Evolutionary conservation across 164 flowering plant genomes (phyloP).

Genomic region (Magnolia changhungtana): DNA sequence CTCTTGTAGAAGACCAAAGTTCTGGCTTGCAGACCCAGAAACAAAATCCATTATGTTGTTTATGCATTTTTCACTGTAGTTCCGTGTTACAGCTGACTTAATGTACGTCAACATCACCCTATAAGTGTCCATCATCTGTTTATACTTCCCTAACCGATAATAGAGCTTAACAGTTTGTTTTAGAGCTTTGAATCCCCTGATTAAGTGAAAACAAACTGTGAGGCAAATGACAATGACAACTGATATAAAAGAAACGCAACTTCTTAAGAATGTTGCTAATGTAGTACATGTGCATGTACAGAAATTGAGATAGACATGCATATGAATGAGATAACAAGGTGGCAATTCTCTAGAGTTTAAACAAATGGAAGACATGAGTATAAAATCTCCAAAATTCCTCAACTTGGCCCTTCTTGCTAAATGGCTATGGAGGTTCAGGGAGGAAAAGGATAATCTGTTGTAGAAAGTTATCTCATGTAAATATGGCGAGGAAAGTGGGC

Average conservation of each 20-base stretch:
- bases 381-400: too few relatives aligned
- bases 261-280: background rate
- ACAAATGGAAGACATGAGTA: too few relatives aligned
- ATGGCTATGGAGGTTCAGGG: too few relatives aligned
- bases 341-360: too few relatives aligned
- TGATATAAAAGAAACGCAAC: too few relatives aligned
- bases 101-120: constrained; percentile 95
- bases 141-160: constrained; percentile 79
- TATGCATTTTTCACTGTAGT: constrained; percentile 96
- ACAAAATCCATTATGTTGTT: constrained; percentile 97
- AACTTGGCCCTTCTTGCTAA: too few relatives aligned
- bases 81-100: constrained; percentile 96
- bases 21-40: constrained; percentile 96
- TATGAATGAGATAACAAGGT: too few relatives aligned
- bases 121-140: constrained; percentile 95
- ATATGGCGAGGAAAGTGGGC: too few relatives aligned
- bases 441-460: too few relatives aligned
- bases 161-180: constrained; percentile 98
- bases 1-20: constrained; percentile 79
- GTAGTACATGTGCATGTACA: too few relatives aligned
- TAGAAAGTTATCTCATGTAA: too few relatives aligned
- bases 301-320: too few relatives aligned
- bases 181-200: constrained; percentile 97
- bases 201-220: background rate
- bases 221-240: background rate